Base-by-base conservation (phyloP, 1,139 yeast species). In the Ogataea hybrid region DNA sequence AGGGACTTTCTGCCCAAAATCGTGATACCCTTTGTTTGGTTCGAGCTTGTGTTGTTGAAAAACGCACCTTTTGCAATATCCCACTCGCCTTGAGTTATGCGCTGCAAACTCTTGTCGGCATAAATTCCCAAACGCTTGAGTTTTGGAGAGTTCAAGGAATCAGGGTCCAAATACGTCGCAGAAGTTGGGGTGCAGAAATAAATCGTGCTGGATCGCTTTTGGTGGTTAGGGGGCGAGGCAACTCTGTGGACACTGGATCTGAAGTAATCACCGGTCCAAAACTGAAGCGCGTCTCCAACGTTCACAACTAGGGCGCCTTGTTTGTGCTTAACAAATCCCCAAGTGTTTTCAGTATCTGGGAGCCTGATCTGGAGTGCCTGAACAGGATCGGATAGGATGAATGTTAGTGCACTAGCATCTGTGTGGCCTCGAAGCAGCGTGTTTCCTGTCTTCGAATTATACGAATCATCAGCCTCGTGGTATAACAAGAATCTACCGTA, bases 371-470 rank as follows among this genome's bases (percentile, higher is more conserved):
- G 79, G 30, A 74, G 61, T 6, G 78, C 67, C n/a, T 71, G 54
- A 46, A 73, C 71, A 7, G 78, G 75, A 53, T 72, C 76, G 34
- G 75, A 69, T 3, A 73, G 65, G 25, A 74, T 71, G 42, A 74
- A 73, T 0, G 79, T 68, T 43, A 74, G 68, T 0, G 71, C 78
- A 39, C 72, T 65, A 30, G 69, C 65, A 54, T 75, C 79, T 11
- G 76, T 69, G 47, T 74, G 79, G 1, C 79, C 79, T 43, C 79
- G 61, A 22, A 74, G 58, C 74, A 74, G 72, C 9, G 71, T 72
- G 17, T 63, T 61, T 14, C 63, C 61, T 0, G 69, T 64, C 39
- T 58, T 51, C 12, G 37, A 38, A 14, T 52, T 53, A 15, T 68
- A 65, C 11, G 49, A 50, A 8, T 53, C 56, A 14, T 61, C 62